Percentiles rank a stretch among this genome's conserved stretches.
These are phyloP conservation scores for Phytophthora macrochlamydospora DNA, from an alignment of 352 stramenopile genomes.

Conservation along the genomic window DNA sequence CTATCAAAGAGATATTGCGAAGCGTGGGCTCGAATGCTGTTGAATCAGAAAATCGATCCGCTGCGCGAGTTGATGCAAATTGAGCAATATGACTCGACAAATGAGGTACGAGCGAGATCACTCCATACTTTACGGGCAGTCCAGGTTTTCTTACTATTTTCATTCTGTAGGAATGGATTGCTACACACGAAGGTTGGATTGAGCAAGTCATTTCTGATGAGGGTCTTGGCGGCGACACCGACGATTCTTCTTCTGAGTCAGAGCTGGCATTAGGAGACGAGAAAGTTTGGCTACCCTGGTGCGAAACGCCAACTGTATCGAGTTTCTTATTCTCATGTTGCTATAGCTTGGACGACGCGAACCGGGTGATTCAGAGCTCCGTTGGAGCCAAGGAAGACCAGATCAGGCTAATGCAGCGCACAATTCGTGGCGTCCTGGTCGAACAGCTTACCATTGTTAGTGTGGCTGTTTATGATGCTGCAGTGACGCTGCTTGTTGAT, in stretches of 20 bases:
- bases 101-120: conserved; percentile 54
- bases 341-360: conserved; percentile 83
- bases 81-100: conserved; percentile 75
- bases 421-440: conserved; percentile 71
- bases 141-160: too few species aligned
- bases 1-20: conserved; percentile 76
- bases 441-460: conserved; percentile 83
- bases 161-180: conserved; percentile 68
- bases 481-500: conserved; percentile 60
- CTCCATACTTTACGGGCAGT: not conserved
- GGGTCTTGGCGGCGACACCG: conserved; percentile 41
- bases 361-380: conserved; percentile 58
- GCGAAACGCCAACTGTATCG: conserved; percentile 80
- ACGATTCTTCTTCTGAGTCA: conserved; percentile 46
- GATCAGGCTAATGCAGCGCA: conserved; percentile 61
- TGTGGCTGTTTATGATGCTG: conserved; percentile 71
- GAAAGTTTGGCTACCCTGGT: conserved; percentile 88
- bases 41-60: conserved; percentile 70
- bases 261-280: conserved; percentile 57
- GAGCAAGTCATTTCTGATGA: conserved; percentile 71
- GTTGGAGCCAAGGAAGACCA: conserved; percentile 48
- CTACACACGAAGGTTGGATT: conserved; percentile 72
- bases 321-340: conserved; percentile 87
- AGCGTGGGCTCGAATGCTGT: conserved; percentile 57
- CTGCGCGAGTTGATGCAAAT: conserved; percentile 63